Conservation (phyloP, 2,329 filamentous ascomycete species). For the Cercospora berteroae region DNA sequence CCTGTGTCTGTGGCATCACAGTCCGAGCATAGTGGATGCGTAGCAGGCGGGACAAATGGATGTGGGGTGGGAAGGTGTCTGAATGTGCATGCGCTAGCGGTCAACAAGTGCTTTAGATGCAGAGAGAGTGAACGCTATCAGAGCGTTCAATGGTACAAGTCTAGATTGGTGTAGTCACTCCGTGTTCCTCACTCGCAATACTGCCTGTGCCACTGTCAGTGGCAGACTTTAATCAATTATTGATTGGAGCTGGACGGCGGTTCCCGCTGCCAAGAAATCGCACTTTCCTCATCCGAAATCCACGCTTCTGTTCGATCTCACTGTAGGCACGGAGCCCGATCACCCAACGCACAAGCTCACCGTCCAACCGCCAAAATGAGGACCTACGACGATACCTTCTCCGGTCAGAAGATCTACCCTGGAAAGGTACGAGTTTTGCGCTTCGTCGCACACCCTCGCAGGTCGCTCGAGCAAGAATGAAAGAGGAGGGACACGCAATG, state of each 20-base stretch:
- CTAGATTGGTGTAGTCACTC: background rate
- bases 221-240: background rate
- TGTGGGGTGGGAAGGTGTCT: background rate
- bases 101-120: background rate
- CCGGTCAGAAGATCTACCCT: slow-evolving; percentile 75
- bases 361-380: slow-evolving; percentile 58
- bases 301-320: background rate
- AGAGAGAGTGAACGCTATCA: background rate
- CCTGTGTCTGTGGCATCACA: background rate
- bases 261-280: background rate
- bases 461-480: background rate
- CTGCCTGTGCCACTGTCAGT: background rate
- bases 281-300: background rate
- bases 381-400: slow-evolving; percentile 78
- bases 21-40: background rate
- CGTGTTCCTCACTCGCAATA: background rate
- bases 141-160: background rate
- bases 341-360: slow-evolving; percentile 15
- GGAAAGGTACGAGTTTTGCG: slow-evolving; percentile 60
- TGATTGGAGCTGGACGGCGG: background rate
- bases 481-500: slow-evolving; percentile 11
- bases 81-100: background rate
- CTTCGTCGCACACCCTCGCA: slow-evolving; percentile 2
- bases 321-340: slow-evolving; percentile 8
- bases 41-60: background rate